phyloP scores from a whole-genome alignment of 176 grass and related monocot species.

The Lolium rigidum region DNA sequence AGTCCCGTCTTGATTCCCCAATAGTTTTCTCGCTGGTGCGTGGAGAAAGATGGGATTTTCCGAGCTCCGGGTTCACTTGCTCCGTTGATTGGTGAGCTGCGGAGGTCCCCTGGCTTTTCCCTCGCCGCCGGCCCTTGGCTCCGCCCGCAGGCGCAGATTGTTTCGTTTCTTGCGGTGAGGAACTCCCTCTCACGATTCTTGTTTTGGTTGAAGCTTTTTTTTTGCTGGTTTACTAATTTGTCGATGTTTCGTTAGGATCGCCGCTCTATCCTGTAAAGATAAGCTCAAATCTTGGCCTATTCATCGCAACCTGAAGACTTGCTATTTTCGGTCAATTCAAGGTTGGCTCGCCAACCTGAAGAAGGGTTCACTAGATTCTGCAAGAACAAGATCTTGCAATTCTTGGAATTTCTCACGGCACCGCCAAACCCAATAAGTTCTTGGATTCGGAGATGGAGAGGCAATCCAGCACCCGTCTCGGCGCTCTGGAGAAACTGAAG shows the following conservation, averaged over 20 bases:
- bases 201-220: neutral
- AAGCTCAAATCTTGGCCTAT: conserved; percentile 19
- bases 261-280: conserved; percentile 8
- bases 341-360: neutral
- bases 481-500: conserved; percentile 56
- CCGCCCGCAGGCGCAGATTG: neutral
- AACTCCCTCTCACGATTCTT: neutral
- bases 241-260: conserved; percentile 15
- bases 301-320: neutral
- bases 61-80: neutral
- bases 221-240: conserved; percentile 18
- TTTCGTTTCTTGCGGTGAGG: conserved; percentile 35
- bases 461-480: conserved; percentile 49
- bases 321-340: no score
- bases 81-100: conserved; percentile 34
- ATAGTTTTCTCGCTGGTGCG: neutral
- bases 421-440: neutral
- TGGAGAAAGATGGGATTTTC: conserved; percentile 42
- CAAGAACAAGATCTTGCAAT: conserved; percentile 27
- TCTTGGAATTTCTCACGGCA: neutral
- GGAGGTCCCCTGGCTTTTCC: neutral
- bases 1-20: neutral
- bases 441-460: conserved; percentile 56
- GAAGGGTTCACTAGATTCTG: conserved; percentile 24
- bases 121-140: neutral